Evolutionary conservation across 129 eudicot genomes (phyloP).

Genomic region (Flaveria robusta): DNA sequence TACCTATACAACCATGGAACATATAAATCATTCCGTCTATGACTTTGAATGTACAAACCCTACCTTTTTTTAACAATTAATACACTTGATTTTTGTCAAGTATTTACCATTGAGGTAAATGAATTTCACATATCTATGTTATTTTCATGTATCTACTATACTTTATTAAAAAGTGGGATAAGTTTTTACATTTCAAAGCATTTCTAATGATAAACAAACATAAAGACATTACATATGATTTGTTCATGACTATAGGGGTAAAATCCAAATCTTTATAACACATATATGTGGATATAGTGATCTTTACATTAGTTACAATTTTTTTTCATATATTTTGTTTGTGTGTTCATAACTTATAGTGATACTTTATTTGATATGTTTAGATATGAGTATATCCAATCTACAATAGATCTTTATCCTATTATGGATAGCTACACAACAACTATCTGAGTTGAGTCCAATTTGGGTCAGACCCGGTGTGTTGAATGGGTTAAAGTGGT

Average conservation of each 20-base stretch:
- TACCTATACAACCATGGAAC: too few species aligned
- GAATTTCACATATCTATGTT: too few species aligned
- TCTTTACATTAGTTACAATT: neutral
- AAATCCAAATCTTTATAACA: too few species aligned
- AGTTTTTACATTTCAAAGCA: neutral
- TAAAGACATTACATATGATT: too few species aligned
- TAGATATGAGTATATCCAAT: constrained; percentile 13
- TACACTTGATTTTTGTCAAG: too few species aligned
- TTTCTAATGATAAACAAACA: neutral
- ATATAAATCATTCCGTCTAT: too few species aligned
- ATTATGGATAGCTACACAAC: constrained; percentile 11
- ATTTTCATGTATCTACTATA: too few species aligned
- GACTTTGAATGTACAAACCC: too few species aligned
- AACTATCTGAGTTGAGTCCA: neutral
- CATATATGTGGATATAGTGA: neutral
- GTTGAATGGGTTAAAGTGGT: constrained; percentile 29
- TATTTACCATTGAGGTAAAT: too few species aligned
- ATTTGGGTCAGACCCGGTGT: neutral
- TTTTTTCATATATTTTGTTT: neutral
- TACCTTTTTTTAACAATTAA: too few species aligned
- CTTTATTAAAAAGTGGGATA: too few species aligned
- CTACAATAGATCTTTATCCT: constrained; percentile 10
- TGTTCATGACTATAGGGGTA: too few species aligned
- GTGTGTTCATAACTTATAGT: neutral
- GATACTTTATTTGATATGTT: neutral